Percentiles rank a stretch among this genome's conserved stretches.
Evolutionary conservation across 1,139 yeast species (phyloP).

Genomic region (Pichia sp.): DNA sequence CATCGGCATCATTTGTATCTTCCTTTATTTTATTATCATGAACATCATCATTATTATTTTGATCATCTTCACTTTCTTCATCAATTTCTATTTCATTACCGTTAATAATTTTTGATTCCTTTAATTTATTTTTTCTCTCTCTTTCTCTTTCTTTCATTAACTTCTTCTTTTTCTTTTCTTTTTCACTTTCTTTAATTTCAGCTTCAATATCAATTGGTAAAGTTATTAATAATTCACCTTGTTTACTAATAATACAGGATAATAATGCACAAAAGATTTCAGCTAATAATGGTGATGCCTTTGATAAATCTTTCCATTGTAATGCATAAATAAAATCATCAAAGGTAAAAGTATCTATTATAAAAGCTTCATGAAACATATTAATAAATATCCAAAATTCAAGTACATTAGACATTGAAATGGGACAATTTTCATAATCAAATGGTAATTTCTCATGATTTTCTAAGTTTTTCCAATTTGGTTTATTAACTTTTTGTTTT

Average conservation of each 20-base stretch:
- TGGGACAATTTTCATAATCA: constrained; percentile 2
- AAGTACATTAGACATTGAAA: constrained; percentile 39
- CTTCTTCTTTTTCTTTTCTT: constrained; percentile 14
- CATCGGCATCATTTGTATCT: constrained; percentile 19
- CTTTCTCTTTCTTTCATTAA: constrained; percentile 21
- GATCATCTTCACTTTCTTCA: constrained; percentile 20
- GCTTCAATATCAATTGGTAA: constrained; percentile 26
- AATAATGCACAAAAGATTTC: constrained; percentile 68
- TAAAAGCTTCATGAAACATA: constrained; percentile 57
- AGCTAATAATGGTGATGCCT: constrained; percentile 51
- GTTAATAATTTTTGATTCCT: constrained; percentile 5
- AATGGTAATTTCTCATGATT: constrained; percentile 17
- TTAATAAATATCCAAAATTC: constrained; percentile 75
- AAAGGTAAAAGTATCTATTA: constrained; percentile 67
- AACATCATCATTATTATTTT: constrained; percentile 13
- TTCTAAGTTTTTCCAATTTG: constrained; percentile 21
- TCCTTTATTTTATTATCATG: constrained; percentile 17
- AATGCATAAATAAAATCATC: constrained; percentile 70
- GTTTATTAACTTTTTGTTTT: constrained; percentile 19
- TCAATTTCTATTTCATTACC: constrained; percentile 17
- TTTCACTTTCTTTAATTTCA: constrained; percentile 20
- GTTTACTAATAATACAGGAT: constrained; percentile 36
- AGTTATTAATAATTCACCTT: constrained; percentile 31
- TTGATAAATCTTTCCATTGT: constrained; percentile 45
- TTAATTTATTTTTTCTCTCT: constrained; percentile 15